A percentile compares a stretch with the other conserved stretches of the same genome.
These are phyloP conservation scores for Nannochloris sp. DNA, from an alignment of 139 green algal genomes.

Conservation along the genomic window DNA sequence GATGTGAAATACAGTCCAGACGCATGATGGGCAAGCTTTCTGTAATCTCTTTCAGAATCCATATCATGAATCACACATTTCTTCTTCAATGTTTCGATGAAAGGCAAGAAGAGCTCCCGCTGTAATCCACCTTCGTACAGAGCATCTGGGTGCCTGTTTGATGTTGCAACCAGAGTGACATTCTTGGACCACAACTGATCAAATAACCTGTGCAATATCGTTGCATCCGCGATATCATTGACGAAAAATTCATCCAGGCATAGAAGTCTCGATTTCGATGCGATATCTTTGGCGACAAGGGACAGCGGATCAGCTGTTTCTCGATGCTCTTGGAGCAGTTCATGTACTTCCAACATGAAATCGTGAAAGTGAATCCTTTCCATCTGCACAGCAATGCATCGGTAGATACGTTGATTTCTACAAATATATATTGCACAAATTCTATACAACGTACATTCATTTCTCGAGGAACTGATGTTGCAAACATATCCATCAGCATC, in stretches of 20 bases:
- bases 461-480: conserved; percentile 26
- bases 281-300: conserved; percentile 60
- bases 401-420: no score
- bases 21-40: conserved; percentile 59
- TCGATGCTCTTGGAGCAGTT: conserved; percentile 28
- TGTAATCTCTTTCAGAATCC: conserved; percentile 75
- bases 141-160: conserved; percentile 63
- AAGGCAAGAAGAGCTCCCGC: conserved; percentile 89
- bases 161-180: conserved; percentile 82
- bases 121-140: conserved; percentile 94
- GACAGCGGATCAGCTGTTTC: conserved; percentile 53
- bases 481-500: conserved; percentile 97
- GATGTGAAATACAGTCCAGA: conserved; percentile 74
- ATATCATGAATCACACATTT: conserved; percentile 77
- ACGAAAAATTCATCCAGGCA: conserved; percentile 97
- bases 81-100: conserved; percentile 79
- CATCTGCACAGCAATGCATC: background rate
- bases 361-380: conserved; percentile 89
- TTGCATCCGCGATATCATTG: conserved; percentile 92
- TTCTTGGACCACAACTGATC: conserved; percentile 44
- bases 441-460: background rate
- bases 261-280: conserved; percentile 50
- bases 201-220: conserved; percentile 87
- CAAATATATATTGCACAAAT: background rate
- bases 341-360: conserved; percentile 97